These are phyloP conservation scores for Sugiyamaella xylanicola DNA, from an alignment of 1,139 yeast species.

Conservation along the genomic window DNA sequence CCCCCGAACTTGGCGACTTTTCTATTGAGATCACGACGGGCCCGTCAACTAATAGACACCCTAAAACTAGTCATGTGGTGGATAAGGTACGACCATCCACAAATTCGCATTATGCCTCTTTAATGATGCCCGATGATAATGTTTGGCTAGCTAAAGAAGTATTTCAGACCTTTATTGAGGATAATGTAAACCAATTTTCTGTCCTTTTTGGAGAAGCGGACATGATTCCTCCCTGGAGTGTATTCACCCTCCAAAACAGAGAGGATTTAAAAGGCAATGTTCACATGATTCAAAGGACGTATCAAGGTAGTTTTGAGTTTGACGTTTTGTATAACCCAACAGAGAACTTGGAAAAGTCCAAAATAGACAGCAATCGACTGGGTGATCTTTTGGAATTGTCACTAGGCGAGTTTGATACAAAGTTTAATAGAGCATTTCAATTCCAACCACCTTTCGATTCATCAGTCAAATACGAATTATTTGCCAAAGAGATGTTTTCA, in stretches of 20 bases:
- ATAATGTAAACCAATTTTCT: slow-evolving; percentile 57
- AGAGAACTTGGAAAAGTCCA: slow-evolving; percentile 44
- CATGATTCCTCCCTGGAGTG: slow-evolving; percentile 43
- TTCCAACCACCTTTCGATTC: slow-evolving; percentile 58
- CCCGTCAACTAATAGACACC: slow-evolving; percentile 37
- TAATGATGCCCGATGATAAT: slow-evolving; percentile 70
- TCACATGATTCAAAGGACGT: slow-evolving; percentile 77
- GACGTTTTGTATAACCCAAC: slow-evolving; percentile 63
- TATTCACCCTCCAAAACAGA: slow-evolving; percentile 60
- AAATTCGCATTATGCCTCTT: slow-evolving; percentile 65
- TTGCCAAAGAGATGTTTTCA: slow-evolving; percentile 78
- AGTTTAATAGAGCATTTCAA: slow-evolving; percentile 58
- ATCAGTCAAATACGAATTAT: slow-evolving; percentile 49
- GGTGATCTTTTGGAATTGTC: slow-evolving; percentile 37
- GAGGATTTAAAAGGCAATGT: slow-evolving; percentile 70
- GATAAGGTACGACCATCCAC: slow-evolving; percentile 41
- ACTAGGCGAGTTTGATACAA: slow-evolving; percentile 52
- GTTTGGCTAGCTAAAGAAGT: slow-evolving; percentile 83
- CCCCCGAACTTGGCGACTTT: slow-evolving; percentile 43
- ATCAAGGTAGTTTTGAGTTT: slow-evolving; percentile 74
- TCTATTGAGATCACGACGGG: slow-evolving; percentile 38
- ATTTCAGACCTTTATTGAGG: slow-evolving; percentile 68
- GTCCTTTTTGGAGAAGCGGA: slow-evolving; percentile 43
- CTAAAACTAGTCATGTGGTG: slow-evolving; percentile 36
- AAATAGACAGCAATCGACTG: slow-evolving; percentile 42